phyloP scores from a whole-genome alignment of 371 early-diverging fungal genomes.

The Actinomortierella wolfii region DNA sequence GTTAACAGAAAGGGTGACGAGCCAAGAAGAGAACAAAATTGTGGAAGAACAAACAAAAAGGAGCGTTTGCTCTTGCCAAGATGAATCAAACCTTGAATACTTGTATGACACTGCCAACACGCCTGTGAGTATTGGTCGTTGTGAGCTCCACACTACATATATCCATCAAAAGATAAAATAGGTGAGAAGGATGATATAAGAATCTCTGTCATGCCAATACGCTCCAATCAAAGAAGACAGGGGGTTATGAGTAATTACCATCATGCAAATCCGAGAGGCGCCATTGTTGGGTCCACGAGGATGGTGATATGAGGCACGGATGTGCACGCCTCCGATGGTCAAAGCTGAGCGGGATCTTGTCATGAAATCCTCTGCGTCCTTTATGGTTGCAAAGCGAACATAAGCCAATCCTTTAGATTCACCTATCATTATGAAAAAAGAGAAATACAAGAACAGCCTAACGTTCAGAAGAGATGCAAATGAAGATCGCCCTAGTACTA shows the following conservation, averaged over 20 bases:
- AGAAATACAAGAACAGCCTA: not conserved
- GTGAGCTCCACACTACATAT: no score
- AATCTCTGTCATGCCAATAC: no score
- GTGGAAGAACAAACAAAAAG: no score
- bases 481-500: not conserved
- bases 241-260: not conserved
- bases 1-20: no score
- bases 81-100: no score
- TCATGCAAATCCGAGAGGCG: constrained; percentile 10
- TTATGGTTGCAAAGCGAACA: constrained; percentile 15
- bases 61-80: no score
- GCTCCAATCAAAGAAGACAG: no score
- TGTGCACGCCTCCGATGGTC: constrained; percentile 17
- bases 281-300: not conserved
- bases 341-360: constrained; percentile 16
- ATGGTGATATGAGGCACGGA: constrained; percentile 24
- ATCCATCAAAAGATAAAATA: no score
- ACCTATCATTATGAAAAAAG: constrained; percentile 15
- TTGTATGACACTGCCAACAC: no score
- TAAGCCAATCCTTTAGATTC: constrained; percentile 34
- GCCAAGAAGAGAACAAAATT: no score
- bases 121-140: no score
- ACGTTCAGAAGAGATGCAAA: not conserved
- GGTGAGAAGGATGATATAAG: no score
- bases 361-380: constrained; percentile 29